phyloP scores from a whole-genome alignment of 2,329 filamentous ascomycete genomes.

The Colletotrichum phormii region DNA sequence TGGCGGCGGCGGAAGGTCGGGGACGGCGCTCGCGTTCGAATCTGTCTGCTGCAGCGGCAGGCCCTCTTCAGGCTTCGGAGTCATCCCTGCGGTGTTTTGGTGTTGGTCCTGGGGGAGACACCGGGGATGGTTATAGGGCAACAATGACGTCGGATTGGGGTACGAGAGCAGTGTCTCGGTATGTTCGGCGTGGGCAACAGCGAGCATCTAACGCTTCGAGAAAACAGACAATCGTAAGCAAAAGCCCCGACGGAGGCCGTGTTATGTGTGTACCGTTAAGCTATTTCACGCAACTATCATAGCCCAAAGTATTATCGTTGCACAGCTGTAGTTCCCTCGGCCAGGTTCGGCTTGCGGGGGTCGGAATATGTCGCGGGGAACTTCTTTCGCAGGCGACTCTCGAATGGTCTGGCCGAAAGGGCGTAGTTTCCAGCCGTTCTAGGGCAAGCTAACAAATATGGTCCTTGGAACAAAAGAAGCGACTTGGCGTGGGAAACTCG shows the following conservation, averaged over 20 bases:
- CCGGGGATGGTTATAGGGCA: conserved; percentile 4
- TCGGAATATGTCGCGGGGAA: conserved; percentile 7
- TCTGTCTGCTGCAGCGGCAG: conserved; percentile 38
- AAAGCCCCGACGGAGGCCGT: neutral
- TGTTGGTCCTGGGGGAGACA: conserved; percentile 7
- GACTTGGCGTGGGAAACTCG: neutral
- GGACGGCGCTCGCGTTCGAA: conserved; percentile 40
- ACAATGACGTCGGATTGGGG: neutral
- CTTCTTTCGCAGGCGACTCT: neutral
- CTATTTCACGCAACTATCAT: conserved; percentile 24
- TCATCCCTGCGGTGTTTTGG: conserved; percentile 3
- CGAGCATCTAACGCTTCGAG: conserved; percentile 7
- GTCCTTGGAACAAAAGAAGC: neutral
- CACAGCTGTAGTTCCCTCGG: conserved; percentile 22
- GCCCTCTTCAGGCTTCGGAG: conserved; percentile 19
- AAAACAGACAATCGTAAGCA: neutral
- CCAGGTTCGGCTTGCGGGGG: conserved; percentile 15
- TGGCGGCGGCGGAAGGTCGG: conserved; percentile 55
- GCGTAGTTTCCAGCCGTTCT: neutral
- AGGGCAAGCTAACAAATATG: neutral
- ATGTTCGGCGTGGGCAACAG: neutral
- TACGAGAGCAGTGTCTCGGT: neutral
- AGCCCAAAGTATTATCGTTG: conserved; percentile 12
- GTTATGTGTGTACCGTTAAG: conserved; percentile 11
- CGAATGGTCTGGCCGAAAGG: conserved; percentile 4